Evolutionary conservation across 306 rosid species (phyloP).

Genomic region (Glycine tomentella): DNA sequence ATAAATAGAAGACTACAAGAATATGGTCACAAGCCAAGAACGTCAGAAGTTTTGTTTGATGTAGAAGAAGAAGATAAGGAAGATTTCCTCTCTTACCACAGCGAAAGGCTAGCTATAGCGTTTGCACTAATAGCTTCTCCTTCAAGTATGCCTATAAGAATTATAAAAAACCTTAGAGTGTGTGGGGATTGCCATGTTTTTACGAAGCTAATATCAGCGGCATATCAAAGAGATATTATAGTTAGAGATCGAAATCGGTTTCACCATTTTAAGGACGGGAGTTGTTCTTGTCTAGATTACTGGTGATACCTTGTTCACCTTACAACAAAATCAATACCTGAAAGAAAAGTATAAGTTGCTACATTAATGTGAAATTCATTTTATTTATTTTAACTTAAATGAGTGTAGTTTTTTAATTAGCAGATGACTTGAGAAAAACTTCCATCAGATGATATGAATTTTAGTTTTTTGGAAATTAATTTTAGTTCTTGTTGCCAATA

Average conservation of each 20-base stretch:
- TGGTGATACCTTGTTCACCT: conserved; percentile 44
- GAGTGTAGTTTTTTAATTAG: background rate
- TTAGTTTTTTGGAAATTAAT: background rate
- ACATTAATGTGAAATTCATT: background rate
- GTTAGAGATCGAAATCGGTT: conserved; percentile 58
- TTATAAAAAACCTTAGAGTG: conserved; percentile 55
- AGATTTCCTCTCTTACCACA: conserved; percentile 55
- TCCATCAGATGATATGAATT: conserved; percentile 1
- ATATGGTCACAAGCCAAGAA: conserved; percentile 52
- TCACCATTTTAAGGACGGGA: conserved; percentile 56
- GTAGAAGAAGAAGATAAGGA: conserved; percentile 63
- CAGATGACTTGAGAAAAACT: background rate
- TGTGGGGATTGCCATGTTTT: conserved; percentile 53
- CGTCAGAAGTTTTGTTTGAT: conserved; percentile 54
- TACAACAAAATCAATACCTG: conserved; percentile 17
- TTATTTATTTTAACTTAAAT: no score
- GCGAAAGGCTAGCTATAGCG: conserved; percentile 59
- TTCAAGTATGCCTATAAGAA: conserved; percentile 47
- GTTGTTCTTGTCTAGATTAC: conserved; percentile 55
- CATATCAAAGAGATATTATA: conserved; percentile 48
- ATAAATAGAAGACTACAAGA: conserved; percentile 52
- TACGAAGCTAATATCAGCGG: conserved; percentile 51
- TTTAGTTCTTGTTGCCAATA: background rate
- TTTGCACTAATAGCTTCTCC: conserved; percentile 52
- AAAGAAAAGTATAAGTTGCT: background rate